These are phyloP conservation scores for Cucurbita moschata DNA, from an alignment of 306 rosid species.

Conservation along the genomic window DNA sequence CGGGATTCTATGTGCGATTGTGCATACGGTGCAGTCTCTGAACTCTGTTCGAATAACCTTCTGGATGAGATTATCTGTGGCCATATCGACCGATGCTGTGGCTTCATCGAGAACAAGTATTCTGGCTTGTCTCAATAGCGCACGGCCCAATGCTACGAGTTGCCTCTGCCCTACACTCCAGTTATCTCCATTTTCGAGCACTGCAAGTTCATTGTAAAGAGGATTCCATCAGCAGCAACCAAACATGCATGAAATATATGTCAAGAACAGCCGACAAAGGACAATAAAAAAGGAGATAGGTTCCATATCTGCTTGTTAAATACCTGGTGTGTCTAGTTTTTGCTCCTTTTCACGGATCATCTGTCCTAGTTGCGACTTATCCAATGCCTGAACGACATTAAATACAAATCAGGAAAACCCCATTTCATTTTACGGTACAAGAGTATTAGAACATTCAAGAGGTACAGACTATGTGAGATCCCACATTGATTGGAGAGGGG, in stretches of 20 bases:
- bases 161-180: conserved; percentile 99
- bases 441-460: neutral
- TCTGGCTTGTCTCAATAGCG: conserved; percentile 79
- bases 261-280: neutral
- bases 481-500: too few species aligned
- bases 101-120: conserved; percentile 97
- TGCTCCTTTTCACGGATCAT: conserved; percentile 48
- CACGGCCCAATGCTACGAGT: conserved; percentile 89
- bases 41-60: conserved; percentile 75
- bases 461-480: neutral
- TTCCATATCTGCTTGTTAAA: neutral
- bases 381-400: conserved; percentile 50
- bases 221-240: neutral
- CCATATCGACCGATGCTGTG: conserved; percentile 90
- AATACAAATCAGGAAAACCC: neutral
- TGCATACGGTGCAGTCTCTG: conserved; percentile 71
- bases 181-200: conserved; percentile 97
- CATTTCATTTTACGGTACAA: neutral
- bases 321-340: conserved; percentile 79
- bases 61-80: conserved; percentile 86
- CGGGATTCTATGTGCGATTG: conserved; percentile 90
- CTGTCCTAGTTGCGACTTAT: conserved; percentile 77
- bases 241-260: neutral
- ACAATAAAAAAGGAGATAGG: neutral
- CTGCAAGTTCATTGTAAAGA: conserved; percentile 27